phyloP scores from a whole-genome alignment of 345 rosid genomes.

The Pistacia atlantica region DNA sequence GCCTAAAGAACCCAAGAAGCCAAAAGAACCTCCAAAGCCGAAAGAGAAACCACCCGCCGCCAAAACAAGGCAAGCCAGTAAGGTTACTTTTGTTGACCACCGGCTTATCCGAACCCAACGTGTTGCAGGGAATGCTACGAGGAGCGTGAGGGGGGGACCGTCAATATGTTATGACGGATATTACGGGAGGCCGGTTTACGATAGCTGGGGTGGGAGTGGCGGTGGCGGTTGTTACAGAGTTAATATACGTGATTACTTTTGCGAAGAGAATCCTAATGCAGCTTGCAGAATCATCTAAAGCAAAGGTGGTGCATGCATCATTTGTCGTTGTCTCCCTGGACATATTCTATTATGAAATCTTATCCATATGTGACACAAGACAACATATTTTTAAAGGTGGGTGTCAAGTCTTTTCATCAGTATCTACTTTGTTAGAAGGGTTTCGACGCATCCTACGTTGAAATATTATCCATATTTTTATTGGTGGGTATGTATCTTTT shows the following conservation, averaged over 20 bases:
- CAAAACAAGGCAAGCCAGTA: background rate
- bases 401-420: too few relatives aligned
- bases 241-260: constrained; percentile 39
- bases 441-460: too few relatives aligned
- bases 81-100: background rate
- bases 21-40: constrained; percentile 7
- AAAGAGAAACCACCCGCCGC: constrained; percentile 2
- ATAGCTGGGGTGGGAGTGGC: constrained; percentile 56
- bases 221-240: constrained; percentile 16
- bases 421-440: too few relatives aligned
- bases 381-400: too few relatives aligned
- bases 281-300: constrained; percentile 58
- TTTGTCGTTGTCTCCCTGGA: background rate
- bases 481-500: too few relatives aligned
- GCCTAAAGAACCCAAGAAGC: constrained; percentile 9
- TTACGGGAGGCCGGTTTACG: constrained; percentile 59
- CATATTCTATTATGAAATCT: too few relatives aligned
- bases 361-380: too few relatives aligned
- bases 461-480: too few relatives aligned
- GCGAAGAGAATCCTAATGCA: constrained; percentile 49
- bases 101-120: background rate
- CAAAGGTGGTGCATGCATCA: background rate
- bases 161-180: constrained; percentile 19
- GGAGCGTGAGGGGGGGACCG: background rate
- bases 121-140: background rate